Percentiles rank a stretch among this genome's conserved stretches.
phyloP scores from a whole-genome alignment of 805 yeast genomes.

The Peterozyma xylosa region DNA sequence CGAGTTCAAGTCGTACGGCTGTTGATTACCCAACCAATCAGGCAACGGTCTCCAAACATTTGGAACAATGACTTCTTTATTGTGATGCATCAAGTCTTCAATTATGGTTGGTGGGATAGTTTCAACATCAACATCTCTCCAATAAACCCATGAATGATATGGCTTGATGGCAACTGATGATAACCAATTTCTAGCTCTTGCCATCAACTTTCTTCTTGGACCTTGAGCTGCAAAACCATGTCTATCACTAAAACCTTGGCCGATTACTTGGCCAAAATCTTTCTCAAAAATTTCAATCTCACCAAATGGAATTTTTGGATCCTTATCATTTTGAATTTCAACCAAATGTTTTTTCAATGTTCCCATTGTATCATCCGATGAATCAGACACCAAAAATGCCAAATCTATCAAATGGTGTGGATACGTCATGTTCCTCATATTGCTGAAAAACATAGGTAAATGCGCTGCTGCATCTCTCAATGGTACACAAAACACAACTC shows the following conservation, averaged over 20 bases:
- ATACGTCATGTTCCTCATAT: slow-evolving; percentile 47
- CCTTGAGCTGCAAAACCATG: slow-evolving; percentile 97
- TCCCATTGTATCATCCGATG: slow-evolving; percentile 81
- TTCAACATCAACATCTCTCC: slow-evolving; percentile 99
- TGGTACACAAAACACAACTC: slow-evolving; percentile 51
- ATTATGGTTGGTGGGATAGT: slow-evolving; percentile 76
- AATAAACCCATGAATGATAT: slow-evolving; percentile 90
- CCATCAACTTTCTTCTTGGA: slow-evolving; percentile 91
- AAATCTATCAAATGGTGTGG: slow-evolving; percentile 50
- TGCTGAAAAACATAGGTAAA: slow-evolving; percentile 54
- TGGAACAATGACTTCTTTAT: slow-evolving; percentile 89
- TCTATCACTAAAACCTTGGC: slow-evolving; percentile 88
- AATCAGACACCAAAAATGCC: slow-evolving; percentile 84
- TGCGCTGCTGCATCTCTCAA: slow-evolving; percentile 54
- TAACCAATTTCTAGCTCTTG: slow-evolving; percentile 91
- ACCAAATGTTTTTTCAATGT: slow-evolving; percentile 49
- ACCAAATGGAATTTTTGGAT: slow-evolving; percentile 63
- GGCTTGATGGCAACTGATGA: slow-evolving; percentile 82
- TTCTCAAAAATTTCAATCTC: slow-evolving; percentile 82
- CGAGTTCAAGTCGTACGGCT: slow-evolving; percentile 77
- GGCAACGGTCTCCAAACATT: slow-evolving; percentile 90
- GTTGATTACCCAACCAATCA: slow-evolving; percentile 79
- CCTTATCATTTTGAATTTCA: slow-evolving; percentile 58
- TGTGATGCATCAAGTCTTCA: slow-evolving; percentile 90
- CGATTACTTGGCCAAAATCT: slow-evolving; percentile 89